Conservation (phyloP, 2,329 filamentous ascomycete species). For the Talaromyces atroroseus region DNA sequence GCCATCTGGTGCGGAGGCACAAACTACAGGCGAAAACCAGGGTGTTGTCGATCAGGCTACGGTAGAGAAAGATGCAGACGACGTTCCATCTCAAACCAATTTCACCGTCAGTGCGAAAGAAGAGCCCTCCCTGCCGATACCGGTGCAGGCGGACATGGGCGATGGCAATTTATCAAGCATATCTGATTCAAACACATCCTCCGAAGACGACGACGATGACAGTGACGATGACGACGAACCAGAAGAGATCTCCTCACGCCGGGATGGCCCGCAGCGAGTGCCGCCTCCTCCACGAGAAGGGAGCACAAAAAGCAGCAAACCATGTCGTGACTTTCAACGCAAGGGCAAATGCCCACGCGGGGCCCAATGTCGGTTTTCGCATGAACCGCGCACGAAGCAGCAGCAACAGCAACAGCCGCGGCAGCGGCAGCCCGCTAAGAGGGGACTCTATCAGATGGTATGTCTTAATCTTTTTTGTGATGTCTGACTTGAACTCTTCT, state of each 20-base stretch:
- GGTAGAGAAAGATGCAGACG: background rate
- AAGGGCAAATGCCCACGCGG: conserved; percentile 40
- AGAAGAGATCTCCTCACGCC: conserved; percentile 38
- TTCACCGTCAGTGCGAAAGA: background rate
- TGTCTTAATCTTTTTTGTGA: conserved; percentile 15
- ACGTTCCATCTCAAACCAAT: background rate
- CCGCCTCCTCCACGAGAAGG: conserved; percentile 33
- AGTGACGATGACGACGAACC: conserved; percentile 33
- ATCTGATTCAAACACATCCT: conserved; percentile 24
- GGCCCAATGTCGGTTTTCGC: conserved; percentile 37
- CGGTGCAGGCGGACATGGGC: conserved; percentile 17
- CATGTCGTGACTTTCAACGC: conserved; percentile 39
- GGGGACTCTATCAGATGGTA: conserved; percentile 41
- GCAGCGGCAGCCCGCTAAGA: conserved; percentile 20
- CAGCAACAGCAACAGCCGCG: background rate
- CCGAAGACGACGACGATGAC: conserved; percentile 20
- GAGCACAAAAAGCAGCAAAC: conserved; percentile 22
- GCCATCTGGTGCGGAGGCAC: conserved; percentile 12
- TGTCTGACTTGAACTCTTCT: background rate
- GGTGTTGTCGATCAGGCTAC: background rate
- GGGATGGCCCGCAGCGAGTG: conserved; percentile 35
- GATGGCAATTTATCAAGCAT: conserved; percentile 39
- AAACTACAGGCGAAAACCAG: background rate
- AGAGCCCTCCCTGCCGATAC: background rate
- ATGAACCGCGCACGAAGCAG: conserved; percentile 30